These are phyloP conservation scores for Lasiodiplodia sp. DNA, from an alignment of 2,329 filamentous ascomycete genomes.

Conservation along the genomic window DNA sequence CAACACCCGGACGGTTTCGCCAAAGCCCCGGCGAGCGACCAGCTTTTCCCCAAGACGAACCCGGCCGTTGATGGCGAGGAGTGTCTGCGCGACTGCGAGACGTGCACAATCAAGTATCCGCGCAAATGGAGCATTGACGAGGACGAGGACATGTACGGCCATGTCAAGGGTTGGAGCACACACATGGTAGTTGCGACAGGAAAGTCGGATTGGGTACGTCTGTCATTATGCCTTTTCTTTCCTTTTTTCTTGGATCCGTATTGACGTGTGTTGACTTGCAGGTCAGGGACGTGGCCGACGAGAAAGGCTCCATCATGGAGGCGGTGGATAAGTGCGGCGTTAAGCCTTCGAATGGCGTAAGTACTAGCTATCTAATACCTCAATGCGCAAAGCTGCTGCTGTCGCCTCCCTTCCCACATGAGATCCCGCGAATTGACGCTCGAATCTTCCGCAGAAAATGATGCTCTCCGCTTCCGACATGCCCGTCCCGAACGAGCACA, in stretches of 20 bases:
- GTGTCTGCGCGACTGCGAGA: conserved; percentile 85
- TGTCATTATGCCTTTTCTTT: not conserved
- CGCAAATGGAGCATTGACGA: conserved; percentile 76
- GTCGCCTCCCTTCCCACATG: not conserved
- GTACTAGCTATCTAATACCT: conserved; percentile 39
- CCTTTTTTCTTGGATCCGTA: conserved; percentile 31
- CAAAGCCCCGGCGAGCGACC: conserved; percentile 39
- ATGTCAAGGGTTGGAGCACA: conserved; percentile 85
- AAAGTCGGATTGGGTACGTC: conserved; percentile 89
- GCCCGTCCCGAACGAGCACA: conserved; percentile 73
- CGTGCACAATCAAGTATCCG: conserved; percentile 81
- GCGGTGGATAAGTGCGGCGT: conserved; percentile 59
- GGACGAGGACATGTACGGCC: conserved; percentile 80
- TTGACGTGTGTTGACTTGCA: conserved; percentile 30
- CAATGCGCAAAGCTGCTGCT: not conserved
- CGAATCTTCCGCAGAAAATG: conserved; percentile 65
- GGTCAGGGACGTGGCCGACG: conserved; percentile 64
- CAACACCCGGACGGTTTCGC: conserved; percentile 40
- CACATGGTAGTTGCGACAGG: conserved; percentile 94
- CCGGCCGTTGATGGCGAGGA: conserved; percentile 85
- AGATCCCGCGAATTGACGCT: not conserved
- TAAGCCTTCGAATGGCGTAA: conserved; percentile 72
- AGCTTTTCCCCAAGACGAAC: conserved; percentile 77
- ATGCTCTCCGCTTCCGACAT: conserved; percentile 96
- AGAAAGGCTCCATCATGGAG: conserved; percentile 71